Percentiles rank a stretch among this genome's conserved stretches.
Conservation (phyloP, 306 rosid species). For the Lotus japonicus region DNA sequence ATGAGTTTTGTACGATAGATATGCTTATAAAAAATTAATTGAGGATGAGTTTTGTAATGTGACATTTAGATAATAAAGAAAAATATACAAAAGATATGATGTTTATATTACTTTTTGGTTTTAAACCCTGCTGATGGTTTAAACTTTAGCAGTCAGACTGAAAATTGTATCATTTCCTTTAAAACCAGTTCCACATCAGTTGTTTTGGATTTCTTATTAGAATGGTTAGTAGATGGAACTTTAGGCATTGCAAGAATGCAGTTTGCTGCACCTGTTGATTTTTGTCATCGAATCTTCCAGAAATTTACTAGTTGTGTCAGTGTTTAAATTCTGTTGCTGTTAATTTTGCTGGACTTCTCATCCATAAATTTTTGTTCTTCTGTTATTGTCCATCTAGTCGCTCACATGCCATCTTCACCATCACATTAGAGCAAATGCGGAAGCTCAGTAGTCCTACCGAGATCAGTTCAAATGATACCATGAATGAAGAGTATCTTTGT, state of each 20-base stretch:
- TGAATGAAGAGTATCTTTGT: conserved; percentile 86
- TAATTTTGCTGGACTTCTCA: not conserved
- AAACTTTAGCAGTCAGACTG: not conserved
- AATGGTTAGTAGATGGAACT: not conserved
- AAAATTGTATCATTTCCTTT: not conserved
- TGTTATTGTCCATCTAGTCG: conserved; percentile 52
- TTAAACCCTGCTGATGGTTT: not conserved
- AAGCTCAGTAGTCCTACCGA: conserved; percentile 51
- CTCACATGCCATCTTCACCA: conserved; percentile 98
- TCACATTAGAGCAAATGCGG: conserved; percentile 94
- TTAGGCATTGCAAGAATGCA: not conserved
- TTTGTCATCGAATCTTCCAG: not conserved
- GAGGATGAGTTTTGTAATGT: not conserved
- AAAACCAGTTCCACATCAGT: not conserved
- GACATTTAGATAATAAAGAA: not conserved
- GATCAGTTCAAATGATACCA: conserved; percentile 34
- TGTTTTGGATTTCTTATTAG: conserved; percentile 4
- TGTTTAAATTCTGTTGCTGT: conserved; percentile 1
- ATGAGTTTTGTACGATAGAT: not conserved
- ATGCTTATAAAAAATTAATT: not conserved
- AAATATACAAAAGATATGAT: not conserved
- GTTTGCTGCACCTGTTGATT: not conserved
- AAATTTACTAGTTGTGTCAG: not conserved
- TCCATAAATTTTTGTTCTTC: conserved; percentile 24
- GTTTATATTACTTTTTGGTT: not conserved